These are phyloP conservation scores for Pezicula radicicola DNA, from an alignment of 2,329 filamentous ascomycete species.

Conservation along the genomic window DNA sequence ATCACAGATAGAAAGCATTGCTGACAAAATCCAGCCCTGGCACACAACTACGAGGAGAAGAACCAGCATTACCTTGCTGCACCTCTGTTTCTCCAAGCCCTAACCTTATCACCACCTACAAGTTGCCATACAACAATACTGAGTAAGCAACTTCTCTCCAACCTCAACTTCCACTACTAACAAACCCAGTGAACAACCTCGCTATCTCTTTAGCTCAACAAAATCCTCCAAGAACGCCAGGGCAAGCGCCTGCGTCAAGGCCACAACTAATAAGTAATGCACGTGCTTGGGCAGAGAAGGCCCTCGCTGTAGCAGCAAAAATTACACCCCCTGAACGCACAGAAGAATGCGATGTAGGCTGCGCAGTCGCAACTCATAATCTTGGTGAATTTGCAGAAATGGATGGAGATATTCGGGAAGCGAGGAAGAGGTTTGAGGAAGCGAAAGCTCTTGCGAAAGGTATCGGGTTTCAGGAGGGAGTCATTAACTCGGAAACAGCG, in stretches of 20 bases:
- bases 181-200: constrained; percentile 71
- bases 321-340: constrained; percentile 66
- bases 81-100: constrained; percentile 82
- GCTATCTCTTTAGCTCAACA: constrained; percentile 65
- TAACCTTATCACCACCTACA: constrained; percentile 61
- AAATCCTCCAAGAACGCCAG: constrained; percentile 29
- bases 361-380: constrained; percentile 81
- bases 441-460: constrained; percentile 59
- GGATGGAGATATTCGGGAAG: constrained; percentile 61
- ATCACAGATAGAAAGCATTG: constrained; percentile 6
- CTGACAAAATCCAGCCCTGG: constrained; percentile 56
- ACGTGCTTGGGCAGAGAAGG: constrained; percentile 75
- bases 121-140: constrained; percentile 78
- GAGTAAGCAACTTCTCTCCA: constrained; percentile 46
- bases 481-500: constrained; percentile 49
- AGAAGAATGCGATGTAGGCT: constrained; percentile 79
- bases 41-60: constrained; percentile 69
- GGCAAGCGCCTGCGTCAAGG: constrained; percentile 46
- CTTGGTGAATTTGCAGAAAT: constrained; percentile 81
- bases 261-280: constrained; percentile 66
- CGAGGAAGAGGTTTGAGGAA: constrained; percentile 66
- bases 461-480: constrained; percentile 49
- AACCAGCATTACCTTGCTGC: constrained; percentile 78
- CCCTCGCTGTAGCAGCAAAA: constrained; percentile 62
- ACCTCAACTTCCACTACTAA: constrained; percentile 5